Evolutionary conservation across 176 grass and related monocot genomes (phyloP), one percentile per base, ranked within the genome.

Genomic region (Pharus latifolius): DNA sequence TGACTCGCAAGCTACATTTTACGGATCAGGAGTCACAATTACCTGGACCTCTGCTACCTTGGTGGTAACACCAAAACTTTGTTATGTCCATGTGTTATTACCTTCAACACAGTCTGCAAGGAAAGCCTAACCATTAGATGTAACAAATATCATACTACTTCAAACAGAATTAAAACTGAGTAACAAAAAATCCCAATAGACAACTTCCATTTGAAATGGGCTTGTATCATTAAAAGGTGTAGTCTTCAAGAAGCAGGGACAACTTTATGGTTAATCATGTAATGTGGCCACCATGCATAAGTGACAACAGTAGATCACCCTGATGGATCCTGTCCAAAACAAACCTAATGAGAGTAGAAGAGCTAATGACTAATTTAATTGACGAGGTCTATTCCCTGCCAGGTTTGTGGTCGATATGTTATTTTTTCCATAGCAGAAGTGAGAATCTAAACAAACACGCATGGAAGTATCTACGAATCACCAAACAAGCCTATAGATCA

Each of bases 21-120:
- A 84, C 6, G 66, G 80, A 27, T 87, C 76, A 64, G 63, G 54
- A 20, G 73, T 77, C 19, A 91, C 77, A 18, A 69, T 60, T 19
- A 87, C 64, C 68, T 82, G 87, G 25, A 77, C 38, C 42, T 46
- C 32, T 32, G 84, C 72, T 38, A 81, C 67, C 57, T 80, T 34
- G 73, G 62, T 33, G 74, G 59, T 44, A 90, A 49, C 46, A 84
- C 41, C 17, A 81, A 81, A 15, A 62, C 81, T 46, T 87, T 84
- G 29, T 76, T 74, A 45, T 85, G 56, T 37, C 56, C 55, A 58
- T 84, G 84, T 22, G 70, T 75, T 78, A 92, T 83, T 57, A 79
- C 77, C 73, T 64, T 56, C 17, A 87, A 69, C 22, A 61, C 24
- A n/a, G 65, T 83, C 76, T 83, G 43, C 47, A 67, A 35, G 49